Conservation (phyloP, 495 filamentous ascomycete species). For the Sphaerosporella brunnea region DNA sequence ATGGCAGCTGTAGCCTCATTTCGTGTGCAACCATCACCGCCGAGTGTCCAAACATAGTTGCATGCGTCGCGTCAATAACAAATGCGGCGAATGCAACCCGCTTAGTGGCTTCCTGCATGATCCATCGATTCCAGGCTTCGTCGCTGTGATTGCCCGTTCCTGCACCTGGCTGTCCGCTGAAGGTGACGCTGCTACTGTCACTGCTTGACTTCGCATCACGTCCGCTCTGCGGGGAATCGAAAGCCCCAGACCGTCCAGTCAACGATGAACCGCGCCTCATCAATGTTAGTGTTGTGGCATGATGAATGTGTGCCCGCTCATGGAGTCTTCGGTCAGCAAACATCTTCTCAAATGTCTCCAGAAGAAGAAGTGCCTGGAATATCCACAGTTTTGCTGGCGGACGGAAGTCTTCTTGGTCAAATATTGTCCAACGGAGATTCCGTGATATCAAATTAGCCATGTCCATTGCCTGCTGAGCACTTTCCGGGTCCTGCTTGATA, state of each 20-base stretch:
- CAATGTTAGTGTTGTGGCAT: constrained; percentile 84
- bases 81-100: constrained; percentile 89
- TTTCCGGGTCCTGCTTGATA: constrained; percentile 52
- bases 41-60: constrained; percentile 95
- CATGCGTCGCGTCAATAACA: constrained; percentile 87
- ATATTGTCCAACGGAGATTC: constrained; percentile 76
- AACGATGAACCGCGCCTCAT: constrained; percentile 88
- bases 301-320: constrained; percentile 91
- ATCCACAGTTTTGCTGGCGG: constrained; percentile 96
- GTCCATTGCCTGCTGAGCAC: constrained; percentile 54
- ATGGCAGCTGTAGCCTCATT: constrained; percentile 78
- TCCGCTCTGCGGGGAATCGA: constrained; percentile 72
- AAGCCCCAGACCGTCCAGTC: constrained; percentile 50
- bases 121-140: constrained; percentile 94
- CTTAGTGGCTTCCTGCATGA: constrained; percentile 78
- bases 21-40: constrained; percentile 96
- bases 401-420: constrained; percentile 77
- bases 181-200: constrained; percentile 30
- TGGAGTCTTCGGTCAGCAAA: constrained; percentile 80
- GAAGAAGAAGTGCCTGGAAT: constrained; percentile 74
- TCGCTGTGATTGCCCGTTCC: constrained; percentile 52
- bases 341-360: constrained; percentile 95
- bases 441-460: constrained; percentile 75
- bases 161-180: constrained; percentile 41
- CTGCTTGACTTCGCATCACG: constrained; percentile 44